Conservation (phyloP, 352 stramenopile genomes). For the Globisporangium middletonii region DNA sequence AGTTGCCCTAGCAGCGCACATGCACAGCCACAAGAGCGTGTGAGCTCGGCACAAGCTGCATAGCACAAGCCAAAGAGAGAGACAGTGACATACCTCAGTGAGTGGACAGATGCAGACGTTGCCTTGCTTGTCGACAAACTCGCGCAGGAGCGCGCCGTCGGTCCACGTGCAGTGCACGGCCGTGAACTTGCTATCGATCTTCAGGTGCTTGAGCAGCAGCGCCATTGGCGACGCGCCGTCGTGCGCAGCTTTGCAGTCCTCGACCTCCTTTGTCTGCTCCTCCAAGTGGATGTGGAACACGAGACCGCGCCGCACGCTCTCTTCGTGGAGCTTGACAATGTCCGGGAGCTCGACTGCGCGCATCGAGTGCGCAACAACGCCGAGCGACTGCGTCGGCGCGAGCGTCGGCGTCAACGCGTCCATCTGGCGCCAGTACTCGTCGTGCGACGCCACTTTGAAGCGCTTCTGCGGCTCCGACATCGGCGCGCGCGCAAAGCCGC, state of each 20-base stretch:
- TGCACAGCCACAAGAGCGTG: not conserved
- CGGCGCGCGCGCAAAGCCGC: constrained; percentile 48
- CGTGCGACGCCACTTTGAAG: constrained; percentile 62
- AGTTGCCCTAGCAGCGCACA: constrained; percentile 33
- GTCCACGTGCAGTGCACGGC: constrained; percentile 78
- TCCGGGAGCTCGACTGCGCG: constrained; percentile 54
- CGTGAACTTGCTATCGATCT: constrained; percentile 70
- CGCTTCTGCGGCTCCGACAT: constrained; percentile 62
- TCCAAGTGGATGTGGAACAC: constrained; percentile 71
- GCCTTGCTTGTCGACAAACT: constrained; percentile 52
- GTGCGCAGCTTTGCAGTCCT: constrained; percentile 62
- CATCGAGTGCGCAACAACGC: constrained; percentile 75
- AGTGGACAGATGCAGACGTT: constrained; percentile 76
- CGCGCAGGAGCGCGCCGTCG: constrained; percentile 37
- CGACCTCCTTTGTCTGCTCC: constrained; percentile 67
- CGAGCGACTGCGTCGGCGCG: constrained; percentile 42
- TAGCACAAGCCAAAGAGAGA: not conserved
- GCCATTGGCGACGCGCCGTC: constrained; percentile 55
- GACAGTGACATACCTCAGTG: constrained; percentile 32
- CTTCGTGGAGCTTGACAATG: constrained; percentile 58
- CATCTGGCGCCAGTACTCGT: constrained; percentile 71
- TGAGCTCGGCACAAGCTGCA: not conserved
- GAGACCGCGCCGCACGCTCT: constrained; percentile 52
- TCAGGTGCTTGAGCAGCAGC: constrained; percentile 54
- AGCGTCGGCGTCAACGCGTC: constrained; percentile 35